Base-by-base conservation (phyloP, 2,329 filamentous ascomycete genomes). In the Ophidiomyces ophidiicola region DNA sequence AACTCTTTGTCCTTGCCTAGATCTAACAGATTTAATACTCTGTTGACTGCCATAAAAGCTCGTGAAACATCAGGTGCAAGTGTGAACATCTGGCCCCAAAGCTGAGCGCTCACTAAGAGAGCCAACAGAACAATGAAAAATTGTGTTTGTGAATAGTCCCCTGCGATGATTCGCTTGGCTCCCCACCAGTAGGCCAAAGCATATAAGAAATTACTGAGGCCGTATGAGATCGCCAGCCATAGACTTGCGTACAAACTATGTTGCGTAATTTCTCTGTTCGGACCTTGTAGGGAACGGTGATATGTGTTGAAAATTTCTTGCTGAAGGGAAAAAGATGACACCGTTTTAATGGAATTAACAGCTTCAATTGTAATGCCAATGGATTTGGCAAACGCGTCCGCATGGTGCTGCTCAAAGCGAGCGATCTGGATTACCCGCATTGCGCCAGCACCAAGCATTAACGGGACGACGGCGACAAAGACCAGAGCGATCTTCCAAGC, bases 151-250 rank as follows among this genome's bases (percentile, higher is more conserved):
- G 71, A 72, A 48, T 80, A 80, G 41, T 73, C 62, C 3, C 80
- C 80, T 29, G 70, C 66, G 36, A 77, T 70, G 43, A 86, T 82
- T 46, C 76, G 74, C 49, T 74, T 78, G 0, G 80, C 71, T 3
- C 81, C 81, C 80, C 81, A 87, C 79, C 80, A 87, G 58, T 84
- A 86, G 0, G 80, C 78, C 39, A 87, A 71, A 0, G 80, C 78
- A 51, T 85, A 82, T 18, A 84, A 73, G 36, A 82, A 67, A 50
- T 79, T 80, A 14, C 76, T 72, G 1, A 64, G 43, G 44, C 60
- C 58, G 39, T 63, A 64, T 2, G 63, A 60, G 36, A 65, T 57
- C 2, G 66, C 63, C 37, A 66, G 56, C 56, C 62, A 67, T 15
- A 67, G 52, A 46, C 61, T 67, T 12, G 63, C 60, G 32, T 67